Evolutionary conservation across 2,329 filamentous ascomycete species (phyloP), one percentile per base, ranked within the genome.

Genomic region (Alternaria sp.): DNA sequence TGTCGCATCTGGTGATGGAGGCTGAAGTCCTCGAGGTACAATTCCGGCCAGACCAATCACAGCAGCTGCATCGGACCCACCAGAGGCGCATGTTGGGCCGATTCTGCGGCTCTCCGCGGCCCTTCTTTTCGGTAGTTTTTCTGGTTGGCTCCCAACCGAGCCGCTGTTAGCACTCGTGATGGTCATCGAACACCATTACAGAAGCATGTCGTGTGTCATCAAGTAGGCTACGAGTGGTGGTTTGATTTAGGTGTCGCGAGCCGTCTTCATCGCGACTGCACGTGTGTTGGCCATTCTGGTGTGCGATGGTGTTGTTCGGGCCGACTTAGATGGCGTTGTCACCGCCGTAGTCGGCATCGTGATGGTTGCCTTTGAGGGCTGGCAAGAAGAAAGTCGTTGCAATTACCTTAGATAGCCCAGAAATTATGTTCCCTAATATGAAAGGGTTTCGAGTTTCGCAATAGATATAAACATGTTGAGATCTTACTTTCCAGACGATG

Each of bases 111-210:
- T 65, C 62, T 46, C 26, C 13, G 45, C 63, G 67, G 54, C 21
- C 32, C 45, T 59, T 45, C 13, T 40, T 2, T 26, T 49, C 67
- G 57, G 65, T 57, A 21, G 36, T 28, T 13, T 45, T 40, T 36
- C 19, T 67, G 61, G 67, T 68, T 69, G 65, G 67, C 26, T 45
- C 44, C 50, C 46, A 61, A 43, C 57, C 63, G 61, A 59, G 46
- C 51, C 23, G n/a, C 7, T 52, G 28, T 23, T 23, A 36, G 28
- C 19, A 40, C 30, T 52, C 30, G 30, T 52, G 32, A 52, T 52
- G 2, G 49, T 52, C 30, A 52, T 40, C 49, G 25, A 47, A 30
- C 49, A 43, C 30, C 30, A 4, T 17, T 19, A 17, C 26, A 15
- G 17, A 28, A 4, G 17, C 32, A 28, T 32, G 40, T 28, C 6